Evolutionary conservation across 805 yeast genomes (phyloP).

Genomic region (Isabelozyma gotoi): DNA sequence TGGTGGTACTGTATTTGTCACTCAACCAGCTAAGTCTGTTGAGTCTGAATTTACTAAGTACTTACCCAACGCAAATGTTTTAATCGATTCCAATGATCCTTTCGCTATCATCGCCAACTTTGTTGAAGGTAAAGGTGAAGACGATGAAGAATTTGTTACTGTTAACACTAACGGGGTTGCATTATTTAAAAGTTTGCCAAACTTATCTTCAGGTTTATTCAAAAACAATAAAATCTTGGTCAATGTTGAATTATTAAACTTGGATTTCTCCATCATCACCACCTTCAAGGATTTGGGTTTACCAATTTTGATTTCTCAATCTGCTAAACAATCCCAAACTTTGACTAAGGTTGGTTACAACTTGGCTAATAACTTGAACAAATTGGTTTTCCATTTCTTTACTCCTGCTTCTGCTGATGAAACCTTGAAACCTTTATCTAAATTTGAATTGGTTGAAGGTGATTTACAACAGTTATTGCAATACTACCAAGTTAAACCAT

Average conservation of each 20-base stretch:
- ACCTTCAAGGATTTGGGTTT: constrained; percentile 69
- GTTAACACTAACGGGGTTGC: constrained; percentile 54
- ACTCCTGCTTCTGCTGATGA: constrained; percentile 18
- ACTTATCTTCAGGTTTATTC: constrained; percentile 42
- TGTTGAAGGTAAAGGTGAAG: constrained; percentile 2
- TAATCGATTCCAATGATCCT: constrained; percentile 54
- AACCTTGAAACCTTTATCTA: constrained; percentile 11
- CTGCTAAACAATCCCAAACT: constrained; percentile 50
- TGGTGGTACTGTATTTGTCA: constrained; percentile 37
- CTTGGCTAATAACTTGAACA: constrained; percentile 46
- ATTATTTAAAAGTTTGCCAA: constrained; percentile 61
- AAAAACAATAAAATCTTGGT: constrained; percentile 49
- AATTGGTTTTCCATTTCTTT: constrained; percentile 75
- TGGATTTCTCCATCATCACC: constrained; percentile 70
- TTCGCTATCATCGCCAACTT: constrained; percentile 42
- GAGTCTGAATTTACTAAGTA: constrained; percentile 27
- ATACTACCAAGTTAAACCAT: constrained; percentile 21
- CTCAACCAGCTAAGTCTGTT: constrained; percentile 49
- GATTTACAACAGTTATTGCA: neutral
- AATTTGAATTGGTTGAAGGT: constrained; percentile 12
- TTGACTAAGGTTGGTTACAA: constrained; percentile 59
- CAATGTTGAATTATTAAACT: constrained; percentile 55
- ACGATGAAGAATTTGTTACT: constrained; percentile 30
- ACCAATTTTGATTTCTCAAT: constrained; percentile 67
- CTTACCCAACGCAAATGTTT: constrained; percentile 20